A percentile compares a stretch with the other conserved stretches of the same genome.
Evolutionary conservation across 2,329 filamentous ascomycete genomes (phyloP).

Genomic region (Epichloe scottii): DNA sequence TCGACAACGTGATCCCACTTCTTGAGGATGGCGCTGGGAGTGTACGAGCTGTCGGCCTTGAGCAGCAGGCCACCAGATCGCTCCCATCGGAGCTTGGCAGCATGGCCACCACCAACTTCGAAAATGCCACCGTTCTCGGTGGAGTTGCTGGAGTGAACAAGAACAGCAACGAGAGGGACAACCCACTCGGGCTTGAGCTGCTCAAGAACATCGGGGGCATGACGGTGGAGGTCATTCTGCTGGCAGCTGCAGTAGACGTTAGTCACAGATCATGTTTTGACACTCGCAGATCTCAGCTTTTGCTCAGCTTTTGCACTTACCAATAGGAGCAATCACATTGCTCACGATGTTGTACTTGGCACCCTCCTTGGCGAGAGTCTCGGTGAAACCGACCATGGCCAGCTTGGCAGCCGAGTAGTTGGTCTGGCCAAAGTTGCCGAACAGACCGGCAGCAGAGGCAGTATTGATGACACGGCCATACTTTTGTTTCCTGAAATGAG

Average conservation of each 20-base stretch:
- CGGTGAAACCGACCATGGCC: conserved; percentile 89
- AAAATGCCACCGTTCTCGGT: conserved; percentile 80
- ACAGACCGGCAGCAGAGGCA: conserved; percentile 86
- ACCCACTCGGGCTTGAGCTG: conserved; percentile 88
- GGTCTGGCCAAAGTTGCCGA: conserved; percentile 88
- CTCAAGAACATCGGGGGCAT: conserved; percentile 87
- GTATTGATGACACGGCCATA: conserved; percentile 96
- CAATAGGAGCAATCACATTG: conserved; percentile 89
- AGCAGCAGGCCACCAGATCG: conserved; percentile 78
- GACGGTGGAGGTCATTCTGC: conserved; percentile 87
- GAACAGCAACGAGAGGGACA: conserved; percentile 77
- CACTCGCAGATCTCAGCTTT: too few species aligned
- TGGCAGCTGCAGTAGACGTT: conserved; percentile 49
- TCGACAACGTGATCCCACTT: conserved; percentile 83
- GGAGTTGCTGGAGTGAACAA: conserved; percentile 77
- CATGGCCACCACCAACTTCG: conserved; percentile 83
- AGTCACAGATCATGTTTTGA: not conserved
- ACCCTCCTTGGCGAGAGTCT: conserved; percentile 95
- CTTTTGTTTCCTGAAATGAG: conserved; percentile 97
- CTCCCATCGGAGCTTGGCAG: conserved; percentile 93
- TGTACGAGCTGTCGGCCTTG: conserved; percentile 79
- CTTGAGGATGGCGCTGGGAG: conserved; percentile 73
- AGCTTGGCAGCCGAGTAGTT: conserved; percentile 98
- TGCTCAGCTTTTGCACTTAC: conserved; percentile 16
- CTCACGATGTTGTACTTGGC: conserved; percentile 93